Evolutionary conservation across 345 rosid species (phyloP).

Genomic region (Brassica juncea): DNA sequence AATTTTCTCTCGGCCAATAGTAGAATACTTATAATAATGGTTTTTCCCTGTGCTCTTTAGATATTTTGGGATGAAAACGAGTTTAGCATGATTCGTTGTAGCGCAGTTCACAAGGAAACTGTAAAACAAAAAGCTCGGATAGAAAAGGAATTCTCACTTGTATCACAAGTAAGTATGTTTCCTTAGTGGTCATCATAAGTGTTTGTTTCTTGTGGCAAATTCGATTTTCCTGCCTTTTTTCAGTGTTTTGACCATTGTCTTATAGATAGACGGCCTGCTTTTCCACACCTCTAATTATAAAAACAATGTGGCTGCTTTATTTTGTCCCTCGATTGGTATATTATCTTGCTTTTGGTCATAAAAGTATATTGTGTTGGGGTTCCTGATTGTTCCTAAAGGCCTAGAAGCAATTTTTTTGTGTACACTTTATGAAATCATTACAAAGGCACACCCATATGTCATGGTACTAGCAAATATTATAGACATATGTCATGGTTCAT

Average conservation of each 20-base stretch:
- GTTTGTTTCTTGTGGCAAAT: conserved; percentile 1
- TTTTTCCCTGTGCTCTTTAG: conserved; percentile 43
- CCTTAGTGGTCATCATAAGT: not conserved
- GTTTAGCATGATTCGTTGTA: conserved; percentile 63
- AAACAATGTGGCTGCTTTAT: not conserved
- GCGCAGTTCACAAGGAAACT: conserved; percentile 72
- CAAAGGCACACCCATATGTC: not conserved
- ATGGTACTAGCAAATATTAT: not conserved
- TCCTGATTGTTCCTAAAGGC: too few species aligned
- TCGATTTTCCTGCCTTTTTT: not conserved
- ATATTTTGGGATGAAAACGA: conserved; percentile 75
- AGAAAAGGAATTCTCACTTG: conserved; percentile 52
- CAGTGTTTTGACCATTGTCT: not conserved
- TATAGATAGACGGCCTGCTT: not conserved
- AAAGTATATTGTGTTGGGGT: too few species aligned
- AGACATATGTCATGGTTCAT: not conserved
- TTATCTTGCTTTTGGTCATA: not conserved
- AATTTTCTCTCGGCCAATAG: too few species aligned
- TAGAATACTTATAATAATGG: not conserved
- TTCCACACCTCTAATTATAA: not conserved
- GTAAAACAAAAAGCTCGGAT: conserved; percentile 54
- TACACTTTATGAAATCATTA: not conserved
- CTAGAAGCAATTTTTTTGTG: too few species aligned
- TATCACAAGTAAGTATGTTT: conserved; percentile 50
- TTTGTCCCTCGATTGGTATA: not conserved